phyloP scores from a whole-genome alignment of 371 early-diverging fungal genomes.

The Nematocida ironsii region DNA sequence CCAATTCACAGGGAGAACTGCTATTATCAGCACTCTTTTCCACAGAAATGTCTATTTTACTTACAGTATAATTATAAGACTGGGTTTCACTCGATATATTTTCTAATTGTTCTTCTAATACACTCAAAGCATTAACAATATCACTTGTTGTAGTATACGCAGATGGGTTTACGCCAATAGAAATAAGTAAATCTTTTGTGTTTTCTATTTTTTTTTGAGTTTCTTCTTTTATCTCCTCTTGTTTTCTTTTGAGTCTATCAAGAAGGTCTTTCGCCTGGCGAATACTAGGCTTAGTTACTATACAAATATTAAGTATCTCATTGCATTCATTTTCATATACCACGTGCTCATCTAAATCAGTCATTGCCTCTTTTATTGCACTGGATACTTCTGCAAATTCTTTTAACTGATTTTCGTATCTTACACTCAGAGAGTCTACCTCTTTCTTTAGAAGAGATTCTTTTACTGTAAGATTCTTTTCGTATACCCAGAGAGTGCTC shows the following conservation, averaged over 20 bases:
- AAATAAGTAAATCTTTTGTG: not conserved
- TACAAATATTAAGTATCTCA: not conserved
- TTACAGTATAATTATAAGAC: slow-evolving; percentile 13
- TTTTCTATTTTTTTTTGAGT: slow-evolving; percentile 25
- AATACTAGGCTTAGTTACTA: not conserved
- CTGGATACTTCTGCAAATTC: slow-evolving; percentile 22
- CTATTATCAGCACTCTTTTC: not conserved
- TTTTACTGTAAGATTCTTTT: not conserved
- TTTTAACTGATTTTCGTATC: slow-evolving; percentile 29
- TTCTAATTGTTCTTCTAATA: slow-evolving; percentile 39
- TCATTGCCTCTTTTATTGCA: slow-evolving; percentile 38
- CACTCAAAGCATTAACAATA: slow-evolving; percentile 3
- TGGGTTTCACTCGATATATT: not conserved
- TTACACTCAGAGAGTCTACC: slow-evolving; percentile 7
- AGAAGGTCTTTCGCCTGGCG: slow-evolving; percentile 43
- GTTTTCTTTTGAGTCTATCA: slow-evolving; percentile 20
- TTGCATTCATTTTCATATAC: slow-evolving; percentile 25
- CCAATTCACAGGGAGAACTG: not conserved
- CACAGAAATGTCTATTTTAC: not conserved
- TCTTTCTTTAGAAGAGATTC: slow-evolving; percentile 15
- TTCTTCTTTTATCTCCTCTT: slow-evolving; percentile 32
- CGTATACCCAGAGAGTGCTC: not conserved
- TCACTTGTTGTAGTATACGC: not conserved
- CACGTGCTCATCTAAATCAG: slow-evolving; percentile 37
- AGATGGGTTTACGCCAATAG: not conserved